Evolutionary conservation across 345 rosid species (phyloP).

Genomic region (Rhizophora apiculata): DNA sequence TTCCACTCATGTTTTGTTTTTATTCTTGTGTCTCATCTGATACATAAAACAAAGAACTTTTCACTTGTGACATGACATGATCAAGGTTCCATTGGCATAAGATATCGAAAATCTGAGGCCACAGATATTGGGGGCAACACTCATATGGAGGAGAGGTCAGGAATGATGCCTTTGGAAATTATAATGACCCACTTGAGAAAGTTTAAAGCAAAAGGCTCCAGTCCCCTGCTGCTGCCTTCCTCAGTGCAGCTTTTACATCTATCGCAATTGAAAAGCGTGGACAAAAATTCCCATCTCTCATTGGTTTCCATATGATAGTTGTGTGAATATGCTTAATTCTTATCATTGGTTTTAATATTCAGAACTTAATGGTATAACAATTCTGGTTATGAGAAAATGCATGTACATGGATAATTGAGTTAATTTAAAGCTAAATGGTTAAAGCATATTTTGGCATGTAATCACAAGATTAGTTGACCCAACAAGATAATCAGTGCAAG

Average conservation of each 20-base stretch:
- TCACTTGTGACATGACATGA: constrained; percentile 13
- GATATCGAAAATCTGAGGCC: background rate
- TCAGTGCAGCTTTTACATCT: constrained; percentile 30
- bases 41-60: constrained; percentile 30
- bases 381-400: too few species aligned
- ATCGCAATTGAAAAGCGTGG: too few species aligned
- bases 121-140: constrained; percentile 3
- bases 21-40: constrained; percentile 19
- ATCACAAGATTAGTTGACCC: constrained; percentile 9
- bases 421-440: background rate
- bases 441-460: constrained; percentile 1
- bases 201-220: constrained; percentile 19
- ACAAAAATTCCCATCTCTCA: background rate
- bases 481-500: constrained; percentile 4
- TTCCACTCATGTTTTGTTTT: background rate
- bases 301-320: constrained; percentile 26
- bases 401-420: too few species aligned
- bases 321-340: constrained; percentile 26
- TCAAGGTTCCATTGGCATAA: constrained; percentile 26
- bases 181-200: constrained; percentile 31
- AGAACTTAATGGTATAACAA: constrained; percentile 13
- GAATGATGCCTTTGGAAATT: constrained; percentile 38
- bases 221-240: constrained; percentile 23
- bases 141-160: constrained; percentile 27
- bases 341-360: constrained; percentile 10